Evolutionary conservation across 2,329 filamentous ascomycete species (phyloP), one percentile per base, ranked within the genome.

Genomic region (Bipolaris gigantea): DNA sequence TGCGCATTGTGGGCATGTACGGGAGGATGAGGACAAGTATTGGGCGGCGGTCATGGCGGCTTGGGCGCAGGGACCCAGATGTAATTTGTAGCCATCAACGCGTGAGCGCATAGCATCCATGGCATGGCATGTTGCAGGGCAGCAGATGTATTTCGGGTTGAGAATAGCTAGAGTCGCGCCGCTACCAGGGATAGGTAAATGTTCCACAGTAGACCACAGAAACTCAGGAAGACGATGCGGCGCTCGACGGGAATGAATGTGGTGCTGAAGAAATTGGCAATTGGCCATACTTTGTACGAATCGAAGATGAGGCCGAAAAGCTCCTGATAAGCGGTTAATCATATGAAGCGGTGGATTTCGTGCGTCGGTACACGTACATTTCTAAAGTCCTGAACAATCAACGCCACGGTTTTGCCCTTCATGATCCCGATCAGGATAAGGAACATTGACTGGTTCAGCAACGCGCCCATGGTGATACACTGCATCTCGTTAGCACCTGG

Each of bases 161-260:
- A 18, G 45, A 11, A 10, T 30, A 19, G 54, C 39, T 66, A 74
- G 32, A 73, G 49, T n/a, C 67, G 59, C 18, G 66, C 63, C 13
- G 72, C 81, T 53, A 86, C 76, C 60, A 92, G 75, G 62, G 87
- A 90, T 73, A 92, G 78, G 71, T 89, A 92, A 34, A 92, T 79
- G 1, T 87, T 87, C 89, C 89, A 93, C 10, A 79, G 79, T 35
- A 92, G 79, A 7, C 89, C 89, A 33, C 88, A 89, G 57, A 88
- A 73, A 61, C 85, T 85, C n/a, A 86, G 87, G 56, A 92, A 83
- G 48, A 92, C 76, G 61, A 89, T 89, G 25, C 89, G 80, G 25
- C 80, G 79, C 71, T 90, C 83, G 11, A 91, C 83, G 11, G 86
- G 89, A 63, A 87, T 82, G 46, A 90, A 77, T 0, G 85, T 84